Evolutionary conservation across 768 basidiomycete species (phyloP), one percentile per base, ranked within the genome.

Genomic region (Termitomyces sp.): DNA sequence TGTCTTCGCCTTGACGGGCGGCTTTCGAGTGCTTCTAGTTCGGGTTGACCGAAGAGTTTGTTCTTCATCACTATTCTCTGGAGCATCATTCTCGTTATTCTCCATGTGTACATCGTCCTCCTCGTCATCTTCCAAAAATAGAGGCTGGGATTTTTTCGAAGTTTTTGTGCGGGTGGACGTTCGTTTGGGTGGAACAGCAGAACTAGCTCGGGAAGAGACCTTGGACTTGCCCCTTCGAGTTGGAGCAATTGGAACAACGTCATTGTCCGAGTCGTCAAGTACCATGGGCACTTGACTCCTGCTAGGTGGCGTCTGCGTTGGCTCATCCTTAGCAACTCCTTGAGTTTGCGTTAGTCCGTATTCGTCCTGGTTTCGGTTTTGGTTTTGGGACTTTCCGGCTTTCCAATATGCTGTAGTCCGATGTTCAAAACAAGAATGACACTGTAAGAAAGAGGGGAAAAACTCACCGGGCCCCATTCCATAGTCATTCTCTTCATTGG

Each of bases 81-180:
- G 61, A 1, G 61, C 63, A 0, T 37, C 60, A 31, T 68, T 69
- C 7, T 67, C 64, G 14, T 71, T 68, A 16, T 68, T 59, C 43
- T 64, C 63, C 20, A 26, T 32, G 39, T 46, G 56, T 46, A 53
- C 53, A 62, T 64, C 63, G 26, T 67, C 64, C 18, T 65, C 62
- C 47, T 81, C 81, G 4, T 79, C 79, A 47, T 79, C 79, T 34
- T 79, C 71, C 48, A 87, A 61, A 64, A 87, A 87, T 24, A 88
- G 67, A 9, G 76, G 75, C 37, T 76, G 70, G 1, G 70, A 56
- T 63, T 79, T 78, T 27, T 59, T 63, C 24, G 71, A 10, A 59
- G 65, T 65, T 49, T 62, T 65, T 53, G 69, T 57, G 16, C 63
- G 58, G 29, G 61, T 56, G 14, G 60, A 53, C 9, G 61, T 58